Evolutionary conservation across 2,329 filamentous ascomycete species (phyloP).

Genomic region (Paecilomyces sp.): DNA sequence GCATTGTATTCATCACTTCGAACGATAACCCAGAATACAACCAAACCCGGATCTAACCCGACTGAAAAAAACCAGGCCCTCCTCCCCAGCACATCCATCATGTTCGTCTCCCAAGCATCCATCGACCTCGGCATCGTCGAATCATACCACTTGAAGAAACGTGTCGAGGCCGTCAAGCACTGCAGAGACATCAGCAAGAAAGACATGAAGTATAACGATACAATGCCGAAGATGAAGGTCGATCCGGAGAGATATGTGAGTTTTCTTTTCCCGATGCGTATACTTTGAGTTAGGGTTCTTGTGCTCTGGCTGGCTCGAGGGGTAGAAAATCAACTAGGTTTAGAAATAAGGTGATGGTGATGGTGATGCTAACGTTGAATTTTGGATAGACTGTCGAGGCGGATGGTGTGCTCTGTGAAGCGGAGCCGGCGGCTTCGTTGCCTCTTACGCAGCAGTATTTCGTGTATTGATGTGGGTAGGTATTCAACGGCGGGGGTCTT

Average conservation of each 20-base stretch:
- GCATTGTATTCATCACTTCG: slow-evolving; percentile 9
- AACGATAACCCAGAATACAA: not conserved
- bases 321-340: too few species aligned
- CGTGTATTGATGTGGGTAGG: slow-evolving; percentile 52
- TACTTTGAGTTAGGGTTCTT: too few species aligned
- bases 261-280: too few species aligned
- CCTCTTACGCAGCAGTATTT: slow-evolving; percentile 73
- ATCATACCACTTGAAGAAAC: slow-evolving; percentile 70
- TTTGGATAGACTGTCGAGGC: slow-evolving; percentile 60
- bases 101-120: slow-evolving; percentile 73
- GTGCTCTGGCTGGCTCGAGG: too few species aligned
- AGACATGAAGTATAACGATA: slow-evolving; percentile 87
- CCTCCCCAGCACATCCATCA: slow-evolving; percentile 65
- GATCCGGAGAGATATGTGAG: slow-evolving; percentile 79
- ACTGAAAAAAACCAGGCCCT: slow-evolving; percentile 36
- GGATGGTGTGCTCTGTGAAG: slow-evolving; percentile 66
- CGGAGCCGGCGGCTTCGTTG: slow-evolving; percentile 63
- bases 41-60: too few species aligned
- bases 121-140: slow-evolving; percentile 59
- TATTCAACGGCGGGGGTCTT: too few species aligned
- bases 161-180: slow-evolving; percentile 69
- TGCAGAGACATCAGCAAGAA: slow-evolving; percentile 70
- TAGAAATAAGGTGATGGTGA: too few species aligned
- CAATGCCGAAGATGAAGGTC: slow-evolving; percentile 78
- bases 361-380: too few species aligned